phyloP scores from a whole-genome alignment of 441 rosid genomes.

The Pelargonium exstipulatum region DNA sequence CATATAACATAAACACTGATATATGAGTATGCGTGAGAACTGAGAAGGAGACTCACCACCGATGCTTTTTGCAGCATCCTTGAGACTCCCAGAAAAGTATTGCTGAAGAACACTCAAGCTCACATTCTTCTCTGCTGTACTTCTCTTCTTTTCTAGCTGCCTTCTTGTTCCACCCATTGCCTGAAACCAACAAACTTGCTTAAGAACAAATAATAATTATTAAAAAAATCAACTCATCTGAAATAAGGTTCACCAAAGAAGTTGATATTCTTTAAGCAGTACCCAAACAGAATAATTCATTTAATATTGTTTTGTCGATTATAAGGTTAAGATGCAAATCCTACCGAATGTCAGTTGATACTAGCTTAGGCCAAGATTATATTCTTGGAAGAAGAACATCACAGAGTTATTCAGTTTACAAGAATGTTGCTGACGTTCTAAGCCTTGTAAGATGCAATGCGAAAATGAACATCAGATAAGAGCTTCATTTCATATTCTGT shows the following conservation, averaged over 20 bases:
- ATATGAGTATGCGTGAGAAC: conserved; percentile 5
- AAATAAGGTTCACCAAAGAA: background rate
- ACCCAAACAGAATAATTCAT: no score
- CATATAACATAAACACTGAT: background rate
- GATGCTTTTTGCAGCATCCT: conserved; percentile 93
- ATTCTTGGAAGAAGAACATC: no score
- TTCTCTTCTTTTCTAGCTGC: conserved; percentile 56
- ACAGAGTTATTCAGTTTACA: no score
- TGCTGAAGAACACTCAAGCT: conserved; percentile 82
- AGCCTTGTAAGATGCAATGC: no score
- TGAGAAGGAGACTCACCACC: conserved; percentile 55
- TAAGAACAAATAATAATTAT: background rate
- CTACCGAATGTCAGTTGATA: no score
- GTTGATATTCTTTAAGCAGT: background rate
- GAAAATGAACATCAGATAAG: no score
- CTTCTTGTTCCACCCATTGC: conserved; percentile 33
- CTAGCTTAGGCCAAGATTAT: no score
- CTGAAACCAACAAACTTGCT: conserved; percentile 28
- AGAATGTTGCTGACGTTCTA: no score
- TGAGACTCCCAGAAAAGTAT: conserved; percentile 86
- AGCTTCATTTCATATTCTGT: no score
- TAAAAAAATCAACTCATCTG: background rate
- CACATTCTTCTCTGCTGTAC: conserved; percentile 76
- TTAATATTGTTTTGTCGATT: no score
- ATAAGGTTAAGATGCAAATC: no score